Conservation (phyloP, 495 filamentous ascomycete genomes). For the Talaromyces adpressus region DNA sequence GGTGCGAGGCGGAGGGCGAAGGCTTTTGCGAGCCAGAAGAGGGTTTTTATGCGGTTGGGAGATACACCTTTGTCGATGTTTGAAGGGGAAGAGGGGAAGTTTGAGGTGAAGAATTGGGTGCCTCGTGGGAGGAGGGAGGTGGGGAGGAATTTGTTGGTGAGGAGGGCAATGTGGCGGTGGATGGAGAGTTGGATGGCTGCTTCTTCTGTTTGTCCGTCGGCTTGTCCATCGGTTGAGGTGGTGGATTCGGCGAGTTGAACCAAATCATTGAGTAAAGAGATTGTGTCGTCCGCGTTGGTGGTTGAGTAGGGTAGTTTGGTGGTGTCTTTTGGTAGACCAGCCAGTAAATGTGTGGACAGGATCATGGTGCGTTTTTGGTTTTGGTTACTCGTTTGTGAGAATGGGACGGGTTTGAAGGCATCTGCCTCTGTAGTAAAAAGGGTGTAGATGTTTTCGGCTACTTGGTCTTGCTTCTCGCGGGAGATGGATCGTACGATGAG, state of each 20-base stretch:
- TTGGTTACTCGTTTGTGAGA: constrained; percentile 23
- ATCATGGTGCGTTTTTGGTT: constrained; percentile 45
- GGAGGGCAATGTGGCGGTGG: constrained; percentile 54
- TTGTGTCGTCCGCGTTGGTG: constrained; percentile 18
- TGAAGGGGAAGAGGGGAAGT: constrained; percentile 10
- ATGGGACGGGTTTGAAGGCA: constrained; percentile 32
- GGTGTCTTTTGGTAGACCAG: constrained; percentile 44
- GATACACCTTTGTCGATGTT: not conserved
- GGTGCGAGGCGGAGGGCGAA: constrained; percentile 43
- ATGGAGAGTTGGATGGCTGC: constrained; percentile 42
- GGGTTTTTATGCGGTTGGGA: constrained; percentile 27
- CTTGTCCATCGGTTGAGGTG: not conserved
- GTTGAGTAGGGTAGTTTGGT: constrained; percentile 24
- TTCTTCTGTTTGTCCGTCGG: constrained; percentile 6
- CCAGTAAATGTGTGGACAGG: constrained; percentile 55
- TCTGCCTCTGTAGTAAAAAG: constrained; percentile 33
- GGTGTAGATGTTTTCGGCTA: constrained; percentile 50
- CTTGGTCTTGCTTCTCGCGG: constrained; percentile 43
- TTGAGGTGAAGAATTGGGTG: constrained; percentile 23
- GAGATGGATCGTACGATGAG: constrained; percentile 51
- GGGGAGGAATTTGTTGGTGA: constrained; percentile 60
- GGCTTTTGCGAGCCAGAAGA: constrained; percentile 52
- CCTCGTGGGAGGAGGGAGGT: constrained; percentile 33
- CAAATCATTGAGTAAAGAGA: constrained; percentile 33
- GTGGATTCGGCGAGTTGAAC: constrained; percentile 25